Conservation (phyloP, 2,329 filamentous ascomycete species). For the Cyanodermella asteris region DNA sequence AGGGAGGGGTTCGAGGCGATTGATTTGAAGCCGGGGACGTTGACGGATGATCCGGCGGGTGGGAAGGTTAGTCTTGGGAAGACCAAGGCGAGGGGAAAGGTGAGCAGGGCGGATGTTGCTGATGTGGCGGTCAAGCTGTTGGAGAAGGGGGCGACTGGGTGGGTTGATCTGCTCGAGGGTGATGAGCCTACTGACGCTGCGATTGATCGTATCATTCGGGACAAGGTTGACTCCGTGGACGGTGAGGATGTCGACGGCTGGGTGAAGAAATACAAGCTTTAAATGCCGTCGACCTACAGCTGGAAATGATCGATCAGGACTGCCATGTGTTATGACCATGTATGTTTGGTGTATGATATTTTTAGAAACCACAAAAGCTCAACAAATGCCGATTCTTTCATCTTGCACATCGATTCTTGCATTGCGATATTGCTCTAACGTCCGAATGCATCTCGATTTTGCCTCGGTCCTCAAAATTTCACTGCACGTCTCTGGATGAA, state of each 20-base stretch:
- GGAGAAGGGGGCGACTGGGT: conserved; percentile 25
- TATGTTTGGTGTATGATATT: too few species aligned
- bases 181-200: conserved; percentile 24
- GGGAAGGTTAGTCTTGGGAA: conserved; percentile 27
- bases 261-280: conserved; percentile 4
- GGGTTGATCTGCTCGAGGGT: conserved; percentile 31
- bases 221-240: conserved; percentile 24
- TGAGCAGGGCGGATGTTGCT: conserved; percentile 29
- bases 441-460: too few species aligned
- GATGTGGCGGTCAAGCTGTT: conserved; percentile 26
- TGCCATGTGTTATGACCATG: too few species aligned
- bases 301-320: too few species aligned
- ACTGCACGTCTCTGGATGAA: too few species aligned
- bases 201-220: conserved; percentile 22
- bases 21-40: conserved; percentile 25
- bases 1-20: conserved; percentile 26
- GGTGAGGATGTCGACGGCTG: conserved; percentile 29
- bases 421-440: too few species aligned
- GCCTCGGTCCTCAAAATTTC: too few species aligned
- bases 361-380: too few species aligned
- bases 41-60: conserved; percentile 26
- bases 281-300: too few species aligned
- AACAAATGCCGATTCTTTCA: too few species aligned
- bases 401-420: too few species aligned
- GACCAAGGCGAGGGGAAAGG: conserved; percentile 18